Base-by-base conservation (phyloP, 2,329 filamentous ascomycete species). In the Fusarium virguliforme region DNA sequence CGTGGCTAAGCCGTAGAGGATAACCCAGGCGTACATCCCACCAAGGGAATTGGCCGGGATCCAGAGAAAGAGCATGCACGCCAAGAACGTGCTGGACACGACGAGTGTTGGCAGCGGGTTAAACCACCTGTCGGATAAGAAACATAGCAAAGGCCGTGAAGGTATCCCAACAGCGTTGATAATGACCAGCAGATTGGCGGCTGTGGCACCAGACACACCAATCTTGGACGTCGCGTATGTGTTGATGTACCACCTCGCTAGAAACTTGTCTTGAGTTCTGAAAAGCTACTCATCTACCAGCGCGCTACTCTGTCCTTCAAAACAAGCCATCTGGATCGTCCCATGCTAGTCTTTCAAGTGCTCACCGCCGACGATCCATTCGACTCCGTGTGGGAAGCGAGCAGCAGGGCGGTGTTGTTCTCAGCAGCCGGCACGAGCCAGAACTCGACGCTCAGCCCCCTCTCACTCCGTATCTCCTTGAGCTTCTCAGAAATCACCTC, bases 91-190 rank as follows among this genome's bases (percentile, higher is more conserved):
- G 50, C 50, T 53, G 13, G 32, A 34, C 1, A 8, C 32, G 18
- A 35, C 18, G 5, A 53, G 30, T 1, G 50, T 53, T 0, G 32
- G 50, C 10, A 53, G 32, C 8, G 50, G 32, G 4, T 22, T 34
- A 26, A 53, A 24, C 50, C 50, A 53, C 28, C 4, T 34, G 15
- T 53, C 50, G 8, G 50, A 53, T 15, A 53, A 26, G 22, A 30
- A 53, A 4, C 50, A 30, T 4, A 53, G 32, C 4, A 53, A 13
- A 24, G 50, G 50, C 3, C 50, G 50, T 26, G 50, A 53, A 0
- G 50, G 50, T 53, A 53, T 53, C 2, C 30, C 32, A 3, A 53
- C 32, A 2, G 50, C 50, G 6, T 53, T 53, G 32, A 53, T 53
- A 22, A 53, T 53, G 1, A 53, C 50, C 3, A 53, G 12, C 3